Evolutionary conservation across 768 basidiomycete genomes (phyloP).

Genomic region (Infundibulicybe gibba): DNA sequence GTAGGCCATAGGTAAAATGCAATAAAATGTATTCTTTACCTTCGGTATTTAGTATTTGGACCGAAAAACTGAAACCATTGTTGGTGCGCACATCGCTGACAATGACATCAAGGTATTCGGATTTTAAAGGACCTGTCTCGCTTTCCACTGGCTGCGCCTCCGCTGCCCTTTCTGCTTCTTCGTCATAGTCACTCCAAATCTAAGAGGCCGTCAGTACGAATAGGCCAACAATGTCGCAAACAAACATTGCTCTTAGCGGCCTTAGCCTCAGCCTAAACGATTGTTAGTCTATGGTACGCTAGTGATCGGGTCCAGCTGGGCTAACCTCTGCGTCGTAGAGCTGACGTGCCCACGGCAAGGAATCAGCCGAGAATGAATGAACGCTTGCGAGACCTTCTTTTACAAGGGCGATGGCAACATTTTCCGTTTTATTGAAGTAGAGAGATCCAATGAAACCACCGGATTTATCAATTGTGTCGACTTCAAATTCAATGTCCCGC

Average conservation of each 20-base stretch:
- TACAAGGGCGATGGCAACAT: slow-evolving; percentile 80
- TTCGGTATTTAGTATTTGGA: slow-evolving; percentile 90
- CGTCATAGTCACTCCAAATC: slow-evolving; percentile 89
- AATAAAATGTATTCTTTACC: slow-evolving; percentile 41
- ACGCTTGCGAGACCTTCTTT: slow-evolving; percentile 87
- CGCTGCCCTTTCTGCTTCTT: slow-evolving; percentile 56
- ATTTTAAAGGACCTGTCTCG: slow-evolving; percentile 54
- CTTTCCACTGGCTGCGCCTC: slow-evolving; percentile 42
- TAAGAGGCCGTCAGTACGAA: slow-evolving; percentile 22
- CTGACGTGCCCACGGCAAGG: slow-evolving; percentile 74
- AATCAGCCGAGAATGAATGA: slow-evolving; percentile 85
- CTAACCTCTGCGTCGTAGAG: slow-evolving; percentile 80
- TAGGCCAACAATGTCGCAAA: slow-evolving; percentile 4
- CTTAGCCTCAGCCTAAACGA: slow-evolving; percentile 73
- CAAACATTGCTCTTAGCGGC: slow-evolving; percentile 71
- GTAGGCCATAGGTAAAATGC: neutral
- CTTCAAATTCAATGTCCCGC: slow-evolving; percentile 90
- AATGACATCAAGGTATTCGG: slow-evolving; percentile 91
- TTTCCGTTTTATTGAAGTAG: slow-evolving; percentile 82
- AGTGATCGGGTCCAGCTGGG: neutral
- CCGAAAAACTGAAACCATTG: slow-evolving; percentile 82
- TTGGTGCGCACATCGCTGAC: slow-evolving; percentile 79
- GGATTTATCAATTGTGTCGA: slow-evolving; percentile 88
- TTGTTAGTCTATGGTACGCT: slow-evolving; percentile 3
- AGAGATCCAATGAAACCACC: slow-evolving; percentile 94